Base-by-base conservation (phyloP, 257 asterid genomes). In the Cordia subcordata region DNA sequence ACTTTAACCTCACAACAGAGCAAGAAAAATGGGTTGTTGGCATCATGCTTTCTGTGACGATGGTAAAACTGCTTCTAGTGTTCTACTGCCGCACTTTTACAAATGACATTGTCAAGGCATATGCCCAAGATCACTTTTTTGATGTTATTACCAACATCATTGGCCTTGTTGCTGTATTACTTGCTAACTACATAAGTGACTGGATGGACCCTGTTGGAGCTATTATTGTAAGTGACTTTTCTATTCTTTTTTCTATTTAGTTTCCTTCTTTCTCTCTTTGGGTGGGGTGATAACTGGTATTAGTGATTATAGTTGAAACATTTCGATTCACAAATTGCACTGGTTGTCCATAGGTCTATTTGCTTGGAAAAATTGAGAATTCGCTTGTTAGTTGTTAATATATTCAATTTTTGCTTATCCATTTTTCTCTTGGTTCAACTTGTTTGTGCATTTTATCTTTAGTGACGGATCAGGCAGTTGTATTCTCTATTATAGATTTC, bases 191-290 rank as follows among this genome's bases (percentile, higher is more conserved):
- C 39, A 53, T 79, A 20, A 69, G 35, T 50, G 77, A 17, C 54
- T 76, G 85, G 85, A 79, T 79, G 73, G 85, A 79, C 68, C 85
- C 85, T 32, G 74, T 76, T 55, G 85, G 85, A 72, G 85, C 85
- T 57, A 79, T 79, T 61, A 72, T 76, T 67, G 85, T 79, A 68
- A 79, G 85, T 79, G 11, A 1, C 50, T 42, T 1, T 8, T 17
- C 53, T 51, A n/a, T 51, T 51, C 18, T 2, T 19, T 51, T 53
- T n/a, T 17, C 20, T 33, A 0, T 20, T 20, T 0, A n/a, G 11
- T 49, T 21, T 49, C 8, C 10, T 49, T 27, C 35, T 6, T 27
- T 27, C 6, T 27, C 35, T 27, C 6, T 27, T 27, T 27, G 4
- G 35, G 35, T 3, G 6, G 35, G 35, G 35, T 3, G 35, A 27